Percentiles rank a stretch among this genome's conserved stretches.
Conservation (phyloP, 257 asterid genomes). For the Solanum sejunctum region DNA sequence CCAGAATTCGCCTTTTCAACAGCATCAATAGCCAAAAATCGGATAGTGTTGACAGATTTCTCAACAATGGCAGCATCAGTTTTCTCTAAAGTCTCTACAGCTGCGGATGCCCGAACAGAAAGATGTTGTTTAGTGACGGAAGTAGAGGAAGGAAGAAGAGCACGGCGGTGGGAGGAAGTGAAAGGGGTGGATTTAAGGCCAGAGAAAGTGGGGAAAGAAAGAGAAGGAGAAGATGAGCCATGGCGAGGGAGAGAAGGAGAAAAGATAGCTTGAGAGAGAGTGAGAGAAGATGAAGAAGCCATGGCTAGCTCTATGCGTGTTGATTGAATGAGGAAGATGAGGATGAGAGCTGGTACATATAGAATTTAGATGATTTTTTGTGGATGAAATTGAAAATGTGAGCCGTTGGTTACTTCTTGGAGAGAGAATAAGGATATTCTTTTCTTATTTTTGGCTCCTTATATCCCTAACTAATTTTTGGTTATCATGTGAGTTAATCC, state of each 20-base stretch:
- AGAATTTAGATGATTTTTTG: neutral
- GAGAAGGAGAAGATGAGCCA: conserved; percentile 5
- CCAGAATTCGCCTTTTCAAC: conserved; percentile 44
- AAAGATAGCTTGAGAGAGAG: neutral
- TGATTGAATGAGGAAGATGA: neutral
- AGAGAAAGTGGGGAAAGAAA: conserved; percentile 39
- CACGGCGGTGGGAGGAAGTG: conserved; percentile 4
- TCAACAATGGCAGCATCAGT: conserved; percentile 57
- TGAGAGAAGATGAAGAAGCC: neutral
- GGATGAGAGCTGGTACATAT: neutral
- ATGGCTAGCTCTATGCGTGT: neutral
- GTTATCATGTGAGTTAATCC: neutral
- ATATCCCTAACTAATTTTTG: neutral
- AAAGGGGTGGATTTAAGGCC: conserved; percentile 40
- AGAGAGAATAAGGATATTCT: neutral
- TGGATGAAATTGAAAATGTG: neutral
- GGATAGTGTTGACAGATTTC: conserved; percentile 43
- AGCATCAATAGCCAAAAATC: conserved; percentile 37
- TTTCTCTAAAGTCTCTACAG: conserved; percentile 59
- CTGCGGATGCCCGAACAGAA: conserved; percentile 41
- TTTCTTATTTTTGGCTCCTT: neutral
- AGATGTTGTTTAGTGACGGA: conserved; percentile 17
- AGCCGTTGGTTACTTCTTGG: neutral
- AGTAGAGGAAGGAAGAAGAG: conserved; percentile 24
- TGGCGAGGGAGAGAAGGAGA: conserved; percentile 1